phyloP scores from a whole-genome alignment of 2,329 filamentous ascomycete species.

The Apiospora saccharicola region DNA sequence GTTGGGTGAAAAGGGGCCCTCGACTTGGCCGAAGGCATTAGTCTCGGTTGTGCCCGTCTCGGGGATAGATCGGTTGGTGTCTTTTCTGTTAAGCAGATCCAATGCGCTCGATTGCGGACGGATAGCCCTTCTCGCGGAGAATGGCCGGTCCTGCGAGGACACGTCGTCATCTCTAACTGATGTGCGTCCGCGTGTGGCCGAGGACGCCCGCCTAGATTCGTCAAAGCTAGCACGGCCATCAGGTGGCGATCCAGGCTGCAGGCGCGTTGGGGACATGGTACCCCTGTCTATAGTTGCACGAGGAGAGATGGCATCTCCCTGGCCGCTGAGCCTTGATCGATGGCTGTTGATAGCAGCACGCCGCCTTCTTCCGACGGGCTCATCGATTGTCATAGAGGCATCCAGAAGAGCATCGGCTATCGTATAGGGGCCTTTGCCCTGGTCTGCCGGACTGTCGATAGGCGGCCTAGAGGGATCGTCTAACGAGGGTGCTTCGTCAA shows the following conservation, averaged over 20 bases:
- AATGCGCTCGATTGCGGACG: constrained; percentile 67
- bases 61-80: constrained; percentile 63
- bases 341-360: constrained; percentile 61
- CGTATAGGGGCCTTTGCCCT: constrained; percentile 66
- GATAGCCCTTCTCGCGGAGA: constrained; percentile 54
- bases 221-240: constrained; percentile 43
- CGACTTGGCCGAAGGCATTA: constrained; percentile 67
- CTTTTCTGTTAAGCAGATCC: constrained; percentile 65
- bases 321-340: constrained; percentile 52
- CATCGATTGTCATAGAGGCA: constrained; percentile 87
- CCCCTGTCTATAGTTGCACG: constrained; percentile 45
- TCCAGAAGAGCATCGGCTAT: constrained; percentile 92
- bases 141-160: constrained; percentile 50
- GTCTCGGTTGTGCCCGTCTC: constrained; percentile 66
- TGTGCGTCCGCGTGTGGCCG: constrained; percentile 38
- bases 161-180: constrained; percentile 43
- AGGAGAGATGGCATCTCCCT: constrained; percentile 44
- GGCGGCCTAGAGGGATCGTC: constrained; percentile 46
- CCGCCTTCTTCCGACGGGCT: constrained; percentile 63
- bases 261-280: constrained; percentile 31
- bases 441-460: constrained; percentile 43
- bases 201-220: constrained; percentile 48
- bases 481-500: constrained; percentile 75
- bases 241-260: background rate
- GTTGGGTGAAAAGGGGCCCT: constrained; percentile 59